These are phyloP conservation scores for Aspergillus neoniger DNA, from an alignment of 2,329 filamentous ascomycete genomes.

Conservation along the genomic window DNA sequence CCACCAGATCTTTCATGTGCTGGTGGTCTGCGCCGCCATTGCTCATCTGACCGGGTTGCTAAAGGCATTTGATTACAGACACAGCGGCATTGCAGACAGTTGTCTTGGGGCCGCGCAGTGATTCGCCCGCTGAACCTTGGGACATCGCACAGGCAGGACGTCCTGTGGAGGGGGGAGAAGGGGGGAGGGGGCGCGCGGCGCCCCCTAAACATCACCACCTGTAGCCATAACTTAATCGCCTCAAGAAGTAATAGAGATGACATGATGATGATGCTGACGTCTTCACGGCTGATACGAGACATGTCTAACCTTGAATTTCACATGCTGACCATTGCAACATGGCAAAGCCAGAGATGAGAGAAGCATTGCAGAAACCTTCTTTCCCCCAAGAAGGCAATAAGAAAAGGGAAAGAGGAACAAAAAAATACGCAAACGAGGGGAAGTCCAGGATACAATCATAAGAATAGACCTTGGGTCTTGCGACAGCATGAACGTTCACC, in stretches of 20 bases:
- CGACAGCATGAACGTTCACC: constrained; percentile 18
- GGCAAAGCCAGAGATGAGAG: background rate
- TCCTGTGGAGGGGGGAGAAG: background rate
- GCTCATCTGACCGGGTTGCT: constrained; percentile 79
- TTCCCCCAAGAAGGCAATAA: background rate
- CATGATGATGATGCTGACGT: constrained; percentile 14
- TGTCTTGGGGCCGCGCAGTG: constrained; percentile 42
- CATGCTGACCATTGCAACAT: constrained; percentile 21
- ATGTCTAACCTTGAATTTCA: constrained; percentile 20
- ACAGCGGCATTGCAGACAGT: constrained; percentile 59
- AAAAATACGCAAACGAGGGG: background rate
- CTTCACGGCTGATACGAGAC: constrained; percentile 21
- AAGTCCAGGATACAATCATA: constrained; percentile 1
- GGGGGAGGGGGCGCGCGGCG: constrained; percentile 9
- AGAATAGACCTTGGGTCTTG: constrained; percentile 3
- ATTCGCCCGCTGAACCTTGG: constrained; percentile 15
- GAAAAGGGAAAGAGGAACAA: background rate
- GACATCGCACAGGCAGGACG: constrained; percentile 24
- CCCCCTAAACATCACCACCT: constrained; percentile 13
- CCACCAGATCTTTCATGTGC: constrained; percentile 93
- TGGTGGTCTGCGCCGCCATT: constrained; percentile 79
- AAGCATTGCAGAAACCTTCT: background rate
- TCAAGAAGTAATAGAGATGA: constrained; percentile 16
- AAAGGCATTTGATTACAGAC: constrained; percentile 83
- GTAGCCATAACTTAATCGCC: constrained; percentile 20